Percentiles rank a stretch among this genome's conserved stretches.
Conservation (phyloP, 2,329 filamentous ascomycete species). For the Alternaria ventricosa region DNA sequence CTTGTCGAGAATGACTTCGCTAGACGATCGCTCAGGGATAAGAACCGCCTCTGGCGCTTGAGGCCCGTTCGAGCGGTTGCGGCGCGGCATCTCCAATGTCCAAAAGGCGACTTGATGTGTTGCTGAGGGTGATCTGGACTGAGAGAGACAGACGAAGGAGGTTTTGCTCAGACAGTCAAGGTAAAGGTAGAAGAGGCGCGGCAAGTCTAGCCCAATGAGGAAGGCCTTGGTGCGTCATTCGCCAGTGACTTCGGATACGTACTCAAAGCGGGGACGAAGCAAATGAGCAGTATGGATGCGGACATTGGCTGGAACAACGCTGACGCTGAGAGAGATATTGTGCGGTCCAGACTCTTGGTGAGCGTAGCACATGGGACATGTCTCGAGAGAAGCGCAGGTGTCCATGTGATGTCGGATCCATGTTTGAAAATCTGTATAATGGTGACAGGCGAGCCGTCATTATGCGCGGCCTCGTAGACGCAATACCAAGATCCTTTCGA, state of each 20-base stretch:
- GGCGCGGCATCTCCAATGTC: too few relatives aligned
- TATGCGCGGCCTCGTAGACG: not conserved
- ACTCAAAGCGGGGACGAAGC: not conserved
- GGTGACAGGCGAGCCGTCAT: not conserved
- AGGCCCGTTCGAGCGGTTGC: too few relatives aligned
- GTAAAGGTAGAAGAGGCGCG: too few relatives aligned
- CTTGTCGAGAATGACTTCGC: too few relatives aligned
- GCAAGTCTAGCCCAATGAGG: not conserved
- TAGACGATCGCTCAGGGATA: too few relatives aligned
- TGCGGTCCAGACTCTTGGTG: not conserved
- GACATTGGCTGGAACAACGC: not conserved
- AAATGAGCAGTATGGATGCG: not conserved
- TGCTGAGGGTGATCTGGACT: too few relatives aligned
- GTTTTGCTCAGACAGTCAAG: too few relatives aligned
- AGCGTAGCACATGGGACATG: not conserved
- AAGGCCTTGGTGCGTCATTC: not conserved
- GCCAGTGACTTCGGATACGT: not conserved
- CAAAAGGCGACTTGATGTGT: too few relatives aligned
- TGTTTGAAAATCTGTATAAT: not conserved
- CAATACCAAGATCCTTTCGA: not conserved
- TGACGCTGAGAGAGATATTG: not conserved
- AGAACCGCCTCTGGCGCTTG: too few relatives aligned
- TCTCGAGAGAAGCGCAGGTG: not conserved
- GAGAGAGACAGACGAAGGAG: too few relatives aligned
- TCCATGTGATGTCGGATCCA: not conserved